Base-by-base conservation (phyloP, 176 grass and related monocot genomes). In the Rhynchospora tenuis region DNA sequence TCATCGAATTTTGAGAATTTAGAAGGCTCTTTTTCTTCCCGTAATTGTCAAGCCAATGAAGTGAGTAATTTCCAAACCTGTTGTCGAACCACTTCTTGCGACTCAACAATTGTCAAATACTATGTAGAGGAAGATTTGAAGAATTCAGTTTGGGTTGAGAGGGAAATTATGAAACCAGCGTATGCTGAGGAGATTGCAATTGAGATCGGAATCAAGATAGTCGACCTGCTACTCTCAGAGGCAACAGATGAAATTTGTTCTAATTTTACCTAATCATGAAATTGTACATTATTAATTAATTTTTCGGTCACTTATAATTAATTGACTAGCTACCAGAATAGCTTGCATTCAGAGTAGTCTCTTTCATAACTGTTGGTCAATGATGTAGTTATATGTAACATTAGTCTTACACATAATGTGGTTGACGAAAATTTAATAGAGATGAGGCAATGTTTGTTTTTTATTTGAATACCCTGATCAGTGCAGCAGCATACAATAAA, bases 51-150 rank as follows among this genome's bases (percentile, higher is more conserved):
- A 55, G 24, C 14, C 24, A 52, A 64, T 15, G 23, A 67, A 64
- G 63, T 67, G 59, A 62, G 47, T 45, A 67, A 54, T 27, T 51
- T 67, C 54, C n/a, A 10, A 23, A 55, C 1, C 4, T 67, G 4
- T 17, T 48, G 44, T 29, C 22, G 6, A 54, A 38, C 33, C 44
- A 68, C 59, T 50, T 31, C 33, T 27, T 7, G 61, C 20, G 19
- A 82, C 26, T 12, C 62, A 27, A 54, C 7, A 0, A 3, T 67
- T 66, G 63, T 38, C 33, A 67, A 68, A 50, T 20, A 56, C 2
- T 31, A 67, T 52, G 80, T 82, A 31, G 80, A 82, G 45, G 63
- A 28, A 50, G 80, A 82, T 82, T 82, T 52, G 61, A 82, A 82
- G 80, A 65, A 82, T 27, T 82, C 80, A 67, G 67, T 13, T 54